Conservation (phyloP, 2,329 filamentous ascomycete genomes). For the Bimuria novae-zelandiae region DNA sequence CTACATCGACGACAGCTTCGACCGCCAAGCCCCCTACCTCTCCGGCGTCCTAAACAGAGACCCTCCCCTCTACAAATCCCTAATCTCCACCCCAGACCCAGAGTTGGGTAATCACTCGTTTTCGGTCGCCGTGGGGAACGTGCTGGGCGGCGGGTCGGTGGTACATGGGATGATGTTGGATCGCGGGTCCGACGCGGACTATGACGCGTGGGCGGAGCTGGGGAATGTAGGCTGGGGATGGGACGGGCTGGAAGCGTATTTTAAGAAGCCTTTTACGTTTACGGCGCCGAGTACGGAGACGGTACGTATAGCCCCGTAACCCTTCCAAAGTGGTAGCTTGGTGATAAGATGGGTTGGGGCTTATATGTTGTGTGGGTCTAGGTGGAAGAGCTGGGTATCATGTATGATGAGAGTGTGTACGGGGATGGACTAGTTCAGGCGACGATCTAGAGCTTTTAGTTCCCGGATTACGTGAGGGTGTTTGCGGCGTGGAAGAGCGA, state of each 20-base stretch:
- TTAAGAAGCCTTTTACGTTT: constrained; percentile 37
- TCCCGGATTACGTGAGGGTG: constrained; percentile 10
- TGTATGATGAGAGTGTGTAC: constrained; percentile 9
- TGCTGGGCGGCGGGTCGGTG: constrained; percentile 44
- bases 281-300: constrained; percentile 8
- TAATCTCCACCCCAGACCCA: neutral
- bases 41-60: neutral
- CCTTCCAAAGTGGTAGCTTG: neutral
- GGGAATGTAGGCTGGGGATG: constrained; percentile 57
- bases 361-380: neutral
- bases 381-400: constrained; percentile 13
- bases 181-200: constrained; percentile 42
- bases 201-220: constrained; percentile 61
- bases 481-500: constrained; percentile 14
- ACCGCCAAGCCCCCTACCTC: constrained; percentile 13
- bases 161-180: constrained; percentile 49
- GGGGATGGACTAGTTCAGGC: constrained; percentile 15
- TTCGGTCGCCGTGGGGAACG: neutral
- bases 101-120: neutral
- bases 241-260: constrained; percentile 34
- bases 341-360: neutral
- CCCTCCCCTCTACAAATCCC: neutral
- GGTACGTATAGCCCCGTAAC: no score
- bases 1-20: constrained; percentile 13
- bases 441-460: constrained; percentile 16